phyloP scores from a whole-genome alignment of 306 rosid species.

The Fragaria nilgerrensis region DNA sequence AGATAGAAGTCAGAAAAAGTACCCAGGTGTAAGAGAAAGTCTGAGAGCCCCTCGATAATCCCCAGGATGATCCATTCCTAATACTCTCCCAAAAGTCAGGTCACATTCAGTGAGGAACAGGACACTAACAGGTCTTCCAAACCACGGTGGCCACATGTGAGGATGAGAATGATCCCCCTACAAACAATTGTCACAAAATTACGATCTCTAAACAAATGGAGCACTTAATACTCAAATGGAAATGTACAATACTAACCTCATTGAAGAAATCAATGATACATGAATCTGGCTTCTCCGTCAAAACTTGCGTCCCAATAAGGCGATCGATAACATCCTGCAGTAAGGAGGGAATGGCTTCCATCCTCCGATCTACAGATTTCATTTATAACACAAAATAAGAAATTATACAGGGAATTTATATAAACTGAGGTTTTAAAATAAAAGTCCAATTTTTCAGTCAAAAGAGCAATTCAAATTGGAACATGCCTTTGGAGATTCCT shows the following conservation, averaged over 20 bases:
- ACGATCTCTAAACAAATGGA: slow-evolving; percentile 22
- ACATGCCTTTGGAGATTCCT: slow-evolving; percentile 65
- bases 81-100: slow-evolving; percentile 72
- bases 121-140: slow-evolving; percentile 72
- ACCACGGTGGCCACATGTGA: slow-evolving; percentile 69
- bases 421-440: neutral
- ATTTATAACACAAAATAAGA: neutral
- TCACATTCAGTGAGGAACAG: slow-evolving; percentile 87
- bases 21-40: slow-evolving; percentile 87
- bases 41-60: slow-evolving; percentile 67
- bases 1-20: slow-evolving; percentile 24
- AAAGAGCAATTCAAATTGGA: slow-evolving; percentile 15
- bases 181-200: slow-evolving; percentile 30
- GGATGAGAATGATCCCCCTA: slow-evolving; percentile 98
- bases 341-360: slow-evolving; percentile 74
- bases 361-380: slow-evolving; percentile 63
- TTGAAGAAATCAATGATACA: slow-evolving; percentile 83
- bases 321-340: slow-evolving; percentile 76
- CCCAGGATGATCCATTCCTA: slow-evolving; percentile 69
- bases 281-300: slow-evolving; percentile 81
- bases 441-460: slow-evolving; percentile 12
- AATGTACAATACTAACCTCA: slow-evolving; percentile 53
- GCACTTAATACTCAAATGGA: slow-evolving; percentile 1
- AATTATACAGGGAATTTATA: neutral
- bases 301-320: slow-evolving; percentile 50